A percentile compares a stretch with the other conserved stretches of the same genome.
Conservation (phyloP, 2,329 filamentous ascomycete genomes). For the Alternaria ventricosa region DNA sequence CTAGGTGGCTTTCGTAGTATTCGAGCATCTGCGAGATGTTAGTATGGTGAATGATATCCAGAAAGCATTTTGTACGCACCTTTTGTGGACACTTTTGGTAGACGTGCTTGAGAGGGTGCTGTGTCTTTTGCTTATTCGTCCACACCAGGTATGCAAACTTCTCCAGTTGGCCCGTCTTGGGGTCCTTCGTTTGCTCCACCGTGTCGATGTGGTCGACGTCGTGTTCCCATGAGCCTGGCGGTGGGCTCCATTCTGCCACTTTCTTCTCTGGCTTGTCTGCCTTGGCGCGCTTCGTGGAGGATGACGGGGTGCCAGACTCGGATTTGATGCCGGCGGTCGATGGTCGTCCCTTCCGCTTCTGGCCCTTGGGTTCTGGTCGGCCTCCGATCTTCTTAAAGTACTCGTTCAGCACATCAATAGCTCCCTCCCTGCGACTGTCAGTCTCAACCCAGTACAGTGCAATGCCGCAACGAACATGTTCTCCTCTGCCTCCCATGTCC, state of each 20-base stretch:
- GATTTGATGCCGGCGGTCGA: constrained; percentile 24
- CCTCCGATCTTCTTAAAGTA: constrained; percentile 72
- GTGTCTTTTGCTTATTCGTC: constrained; percentile 76
- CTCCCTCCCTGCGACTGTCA: constrained; percentile 38
- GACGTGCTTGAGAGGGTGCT: constrained; percentile 71
- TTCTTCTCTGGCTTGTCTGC: constrained; percentile 49
- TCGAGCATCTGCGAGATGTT: constrained; percentile 46
- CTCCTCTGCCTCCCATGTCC: constrained; percentile 80
- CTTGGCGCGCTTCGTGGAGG: constrained; percentile 43
- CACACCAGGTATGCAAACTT: constrained; percentile 75
- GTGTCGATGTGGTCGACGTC: constrained; percentile 74
- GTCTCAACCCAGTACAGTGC: background rate
- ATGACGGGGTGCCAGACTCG: constrained; percentile 30
- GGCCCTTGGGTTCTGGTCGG: constrained; percentile 64
- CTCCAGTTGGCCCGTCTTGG: constrained; percentile 54
- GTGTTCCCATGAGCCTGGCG: constrained; percentile 78
- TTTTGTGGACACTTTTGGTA: constrained; percentile 81
- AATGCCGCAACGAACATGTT: constrained; percentile 63
- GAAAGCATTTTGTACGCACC: constrained; percentile 45
- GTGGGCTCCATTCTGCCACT: constrained; percentile 67
- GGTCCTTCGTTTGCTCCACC: constrained; percentile 65
- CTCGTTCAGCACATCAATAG: constrained; percentile 63
- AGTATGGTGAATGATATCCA: background rate
- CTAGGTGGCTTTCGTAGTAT: constrained; percentile 59
- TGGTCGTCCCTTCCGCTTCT: constrained; percentile 52